Base-by-base conservation (phyloP, 108 stramenopile genomes). In the Pseudonitzschia delicatissima region DNA sequence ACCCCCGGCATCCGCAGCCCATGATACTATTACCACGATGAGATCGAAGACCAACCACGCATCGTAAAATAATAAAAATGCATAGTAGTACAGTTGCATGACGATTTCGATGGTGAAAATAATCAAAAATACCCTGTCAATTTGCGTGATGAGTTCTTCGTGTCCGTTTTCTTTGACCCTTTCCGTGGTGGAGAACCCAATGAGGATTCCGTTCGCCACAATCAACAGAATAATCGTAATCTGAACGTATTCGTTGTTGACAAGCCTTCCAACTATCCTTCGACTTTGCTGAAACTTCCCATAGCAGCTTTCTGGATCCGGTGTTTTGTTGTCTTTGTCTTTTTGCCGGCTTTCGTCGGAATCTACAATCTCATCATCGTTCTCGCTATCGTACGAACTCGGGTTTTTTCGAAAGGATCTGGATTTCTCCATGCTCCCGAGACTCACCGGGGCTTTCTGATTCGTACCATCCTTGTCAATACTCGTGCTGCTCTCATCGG, bases 31-130 rank as follows among this genome's bases (percentile, higher is more conserved):
- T 17, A 90, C 75, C 49, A 90, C 79, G 18, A 74, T 44, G 31
- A 87, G 74, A 68, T 90, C 88, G 34, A 90, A 90, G 1, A 82
- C 52, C 34, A 90, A 64, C 88, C 88, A 90, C 17, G 69, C 77
- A 52, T 87, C 83, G 8, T 17, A 23, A 62, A 87, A 82, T 4
- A 86, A 52, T 0, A 40, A 33, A 21, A 69, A 49, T 37, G 84
- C 84, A 15, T 66, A 74, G 57, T 80, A 87, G 18, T 78, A 52
- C 7, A 90, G 64, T 57, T 90, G 88, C 84, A 87, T 68, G 0
- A 23, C 51, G 42, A 75, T 33, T 61, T 90, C 88, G 13, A 84
- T 62, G 44, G 88, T 81, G 47, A 86, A 90, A 8, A 90, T 66
- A 12, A 73, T 62, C 25, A 90, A 71, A 45, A 90, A 86, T 3